Evolutionary conservation across 768 basidiomycete genomes (phyloP), one percentile per base, ranked within the genome.

Genomic region (Rhodotorula babjevae): DNA sequence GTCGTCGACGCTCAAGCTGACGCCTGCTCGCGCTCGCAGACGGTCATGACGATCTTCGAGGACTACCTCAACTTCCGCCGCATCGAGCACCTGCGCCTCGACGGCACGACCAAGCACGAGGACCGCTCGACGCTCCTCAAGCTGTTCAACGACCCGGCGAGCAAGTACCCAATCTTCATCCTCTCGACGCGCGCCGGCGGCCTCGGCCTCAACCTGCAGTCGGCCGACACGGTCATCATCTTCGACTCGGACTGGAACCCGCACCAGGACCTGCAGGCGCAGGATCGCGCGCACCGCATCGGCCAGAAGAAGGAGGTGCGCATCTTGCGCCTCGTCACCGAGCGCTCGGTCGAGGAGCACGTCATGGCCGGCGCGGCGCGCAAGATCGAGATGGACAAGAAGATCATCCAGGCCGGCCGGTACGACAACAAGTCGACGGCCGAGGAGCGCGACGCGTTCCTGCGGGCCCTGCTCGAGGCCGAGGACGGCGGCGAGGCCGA

Each of bases 401-500:
- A 99, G 82, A 95, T 77, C 52, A 72, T 74, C 63, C 95, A 97
- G 83, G 93, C 93, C 65, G 95, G 95, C 85, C 92, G 93, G 59
- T 97, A 97, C 83, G 96, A 99, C 81, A 95, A 98, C 83, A 95
- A 95, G 82, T 95, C 94, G 31, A 95, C 93, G 8, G 91, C 93
- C 76, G 93, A 95, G 80, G 96, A 99, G 80, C 93, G 96, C 77
- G 95, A 99, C 80, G 92, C 93, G 79, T 90, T 95, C 76, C 82
- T 97, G 83, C 93, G 89, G 61, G 93, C 91, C 6, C 89, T 96
- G n/a, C 75, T 82, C 63, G 83, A 83, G 66, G 78, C 77, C 40
- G 78, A 79, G 42, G 76, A 77, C 16, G 82, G 82, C 25, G 50
- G 40, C 19, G 44, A 40, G 14, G 82, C 81, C 29, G 79, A 79